Conservation (phyloP, 306 rosid species). For the Prunus davidiana region DNA sequence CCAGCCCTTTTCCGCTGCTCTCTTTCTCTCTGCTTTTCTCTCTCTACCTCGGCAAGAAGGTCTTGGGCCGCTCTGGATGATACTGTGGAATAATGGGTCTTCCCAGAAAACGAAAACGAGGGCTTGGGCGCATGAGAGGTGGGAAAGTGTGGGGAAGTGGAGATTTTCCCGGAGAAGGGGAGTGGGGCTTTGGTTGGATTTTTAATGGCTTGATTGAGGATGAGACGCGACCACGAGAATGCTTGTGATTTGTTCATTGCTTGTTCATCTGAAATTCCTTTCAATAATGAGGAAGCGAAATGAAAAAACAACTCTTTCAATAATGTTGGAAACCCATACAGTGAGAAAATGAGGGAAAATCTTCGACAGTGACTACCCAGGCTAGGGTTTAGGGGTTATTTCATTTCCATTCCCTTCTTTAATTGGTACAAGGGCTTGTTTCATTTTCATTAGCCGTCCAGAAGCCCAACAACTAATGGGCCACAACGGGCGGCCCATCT, state of each 20-base stretch:
- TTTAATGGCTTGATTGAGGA: constrained; percentile 33
- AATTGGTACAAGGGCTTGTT: no score
- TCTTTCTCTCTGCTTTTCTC: constrained; percentile 56
- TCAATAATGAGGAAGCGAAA: not conserved
- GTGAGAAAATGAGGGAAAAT: not conserved
- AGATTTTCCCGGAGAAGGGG: constrained; percentile 18
- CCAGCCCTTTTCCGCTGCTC: constrained; percentile 55
- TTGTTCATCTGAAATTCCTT: constrained; percentile 7
- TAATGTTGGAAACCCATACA: not conserved
- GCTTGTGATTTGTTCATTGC: constrained; percentile 34
- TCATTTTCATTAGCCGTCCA: not conserved
- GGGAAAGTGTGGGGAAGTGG: constrained; percentile 16
- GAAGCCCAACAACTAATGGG: no score
- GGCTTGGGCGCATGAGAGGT: constrained; percentile 1
- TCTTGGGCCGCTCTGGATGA: constrained; percentile 38
- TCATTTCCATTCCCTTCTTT: no score
- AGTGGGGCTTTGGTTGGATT: constrained; percentile 27
- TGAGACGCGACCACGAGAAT: constrained; percentile 45
- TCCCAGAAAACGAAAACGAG: constrained; percentile 12
- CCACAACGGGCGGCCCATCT: no score
- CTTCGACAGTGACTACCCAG: not conserved
- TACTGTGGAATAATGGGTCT: constrained; percentile 40
- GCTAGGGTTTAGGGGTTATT: not conserved
- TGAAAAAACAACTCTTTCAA: not conserved
- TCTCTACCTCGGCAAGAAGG: constrained; percentile 59